Base-by-base conservation (phyloP, 2,329 filamentous ascomycete genomes). In the Sclerotinia spermophila region DNA sequence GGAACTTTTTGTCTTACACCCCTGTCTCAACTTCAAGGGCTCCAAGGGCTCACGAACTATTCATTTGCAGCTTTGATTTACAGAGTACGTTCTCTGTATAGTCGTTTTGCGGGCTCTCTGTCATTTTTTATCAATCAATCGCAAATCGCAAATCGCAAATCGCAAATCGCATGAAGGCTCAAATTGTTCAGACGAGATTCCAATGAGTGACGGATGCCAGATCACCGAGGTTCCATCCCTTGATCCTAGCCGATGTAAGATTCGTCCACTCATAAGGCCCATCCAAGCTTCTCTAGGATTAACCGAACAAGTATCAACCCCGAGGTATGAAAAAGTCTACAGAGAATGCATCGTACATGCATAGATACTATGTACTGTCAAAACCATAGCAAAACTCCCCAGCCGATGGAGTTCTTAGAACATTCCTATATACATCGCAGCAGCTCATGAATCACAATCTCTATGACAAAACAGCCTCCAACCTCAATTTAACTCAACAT, bases 251-350 rank as follows among this genome's bases (percentile, higher is more conserved):
- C 15, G 35, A 66, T 33, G 15, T 66, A 30, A 40, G n/a, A 30
- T 53, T 19, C n/a, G 35, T 66, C 62, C 62, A 66, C 45, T 42
- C 45, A 30, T 53, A 53, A n/a, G 62, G 62, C 62, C 62, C 10
- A 10, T n/a, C 62, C 62, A 53, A 42, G 62, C 62, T 53, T 66
- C 11, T 27, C 53, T 30, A 24, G 38, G 17, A 66, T 66, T 66
- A 24, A 33, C 45, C 17, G 40, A 53, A 53, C 33, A 53, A 30
- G 45, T 53, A 40, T 65, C 44, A 51, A 38, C 33, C 61, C 38
- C 30, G 27, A 38, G 61, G 33, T 27, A 21, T 44, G 7, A 19
- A 19, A 24, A 51, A 27, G 59, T 38, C 21, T 44, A 61, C 7
- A 15, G 15, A 60, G 17, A n/a, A 7, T 21, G 30, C 6, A 56